phyloP scores from a whole-genome alignment of 2,329 filamentous ascomycete genomes.

The Pseudogymnoascus sp. region DNA sequence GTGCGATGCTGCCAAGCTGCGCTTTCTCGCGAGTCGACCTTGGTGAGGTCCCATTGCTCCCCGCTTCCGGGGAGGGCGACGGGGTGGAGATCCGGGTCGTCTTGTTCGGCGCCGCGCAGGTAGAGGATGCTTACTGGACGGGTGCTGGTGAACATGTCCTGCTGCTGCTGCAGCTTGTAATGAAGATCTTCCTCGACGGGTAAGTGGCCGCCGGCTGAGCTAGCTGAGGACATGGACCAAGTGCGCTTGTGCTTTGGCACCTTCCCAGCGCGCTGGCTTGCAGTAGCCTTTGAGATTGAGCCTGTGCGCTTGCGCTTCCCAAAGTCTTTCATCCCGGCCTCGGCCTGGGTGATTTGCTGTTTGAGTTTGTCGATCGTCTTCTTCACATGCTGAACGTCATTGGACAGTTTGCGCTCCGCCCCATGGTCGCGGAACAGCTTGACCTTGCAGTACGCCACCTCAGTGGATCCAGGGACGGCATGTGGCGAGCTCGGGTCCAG shows the following conservation, averaged over 20 bases:
- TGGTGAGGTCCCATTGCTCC: slow-evolving; percentile 50
- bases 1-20: slow-evolving; percentile 34
- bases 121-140: slow-evolving; percentile 70
- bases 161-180: slow-evolving; percentile 65
- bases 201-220: slow-evolving; percentile 49
- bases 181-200: slow-evolving; percentile 67
- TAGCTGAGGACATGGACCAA: slow-evolving; percentile 85
- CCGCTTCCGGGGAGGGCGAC: slow-evolving; percentile 55
- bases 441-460: slow-evolving; percentile 92
- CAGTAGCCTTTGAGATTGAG: slow-evolving; percentile 35
- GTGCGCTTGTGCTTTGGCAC: slow-evolving; percentile 84
- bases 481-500: slow-evolving; percentile 45
- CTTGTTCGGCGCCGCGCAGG: slow-evolving; percentile 64
- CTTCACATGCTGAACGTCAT: slow-evolving; percentile 89
- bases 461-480: slow-evolving; percentile 42
- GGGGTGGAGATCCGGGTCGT: slow-evolving; percentile 72
- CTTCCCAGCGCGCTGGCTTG: slow-evolving; percentile 62
- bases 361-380: slow-evolving; percentile 95
- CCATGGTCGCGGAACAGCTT: slow-evolving; percentile 96
- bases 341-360: slow-evolving; percentile 78
- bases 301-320: slow-evolving; percentile 54
- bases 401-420: slow-evolving; percentile 88
- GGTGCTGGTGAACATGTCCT: slow-evolving; percentile 85
- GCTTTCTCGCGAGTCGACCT: slow-evolving; percentile 32
- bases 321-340: slow-evolving; percentile 59